Evolutionary conservation across 331 rosid species (phyloP).

Genomic region (Acacia pycnantha): DNA sequence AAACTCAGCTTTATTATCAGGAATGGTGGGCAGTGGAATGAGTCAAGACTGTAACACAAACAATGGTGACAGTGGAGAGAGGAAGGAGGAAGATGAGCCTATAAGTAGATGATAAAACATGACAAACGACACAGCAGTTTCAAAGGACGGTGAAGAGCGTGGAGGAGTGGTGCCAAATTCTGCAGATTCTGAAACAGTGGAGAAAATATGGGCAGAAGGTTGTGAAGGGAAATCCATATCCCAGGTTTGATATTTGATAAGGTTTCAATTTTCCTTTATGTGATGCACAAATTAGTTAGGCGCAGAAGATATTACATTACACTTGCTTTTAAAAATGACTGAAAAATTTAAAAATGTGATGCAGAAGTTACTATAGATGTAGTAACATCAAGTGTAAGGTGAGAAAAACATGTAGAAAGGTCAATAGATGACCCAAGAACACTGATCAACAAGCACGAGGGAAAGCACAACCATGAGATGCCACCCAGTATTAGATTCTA

Average conservation of each 20-base stretch:
- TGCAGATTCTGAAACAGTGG: constrained; percentile 52
- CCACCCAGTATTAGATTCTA: constrained; percentile 2
- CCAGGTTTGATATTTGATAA: constrained; percentile 15
- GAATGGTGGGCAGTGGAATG: constrained; percentile 43
- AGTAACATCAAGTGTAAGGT: constrained; percentile 57
- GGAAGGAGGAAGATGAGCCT: constrained; percentile 61
- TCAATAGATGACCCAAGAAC: constrained; percentile 54
- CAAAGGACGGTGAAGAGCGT: constrained; percentile 43
- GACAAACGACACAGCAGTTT: not conserved
- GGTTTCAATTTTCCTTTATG: not conserved
- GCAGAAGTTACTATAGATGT: constrained; percentile 70
- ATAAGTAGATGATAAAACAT: constrained; percentile 33
- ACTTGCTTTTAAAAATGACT: not conserved
- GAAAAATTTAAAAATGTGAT: not conserved
- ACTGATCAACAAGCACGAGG: constrained; percentile 60
- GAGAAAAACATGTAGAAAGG: constrained; percentile 61
- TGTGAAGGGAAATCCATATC: constrained; percentile 89
- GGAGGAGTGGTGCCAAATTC: constrained; percentile 51
- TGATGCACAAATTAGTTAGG: not conserved
- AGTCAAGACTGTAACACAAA: constrained; percentile 34
- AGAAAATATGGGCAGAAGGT: not conserved
- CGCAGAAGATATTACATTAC: not conserved
- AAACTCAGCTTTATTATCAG: constrained; percentile 43
- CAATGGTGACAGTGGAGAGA: constrained; percentile 46
- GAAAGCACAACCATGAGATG: constrained; percentile 63